phyloP scores from a whole-genome alignment of 441 rosid species.

The Pelargonium myrrhifolium region DNA sequence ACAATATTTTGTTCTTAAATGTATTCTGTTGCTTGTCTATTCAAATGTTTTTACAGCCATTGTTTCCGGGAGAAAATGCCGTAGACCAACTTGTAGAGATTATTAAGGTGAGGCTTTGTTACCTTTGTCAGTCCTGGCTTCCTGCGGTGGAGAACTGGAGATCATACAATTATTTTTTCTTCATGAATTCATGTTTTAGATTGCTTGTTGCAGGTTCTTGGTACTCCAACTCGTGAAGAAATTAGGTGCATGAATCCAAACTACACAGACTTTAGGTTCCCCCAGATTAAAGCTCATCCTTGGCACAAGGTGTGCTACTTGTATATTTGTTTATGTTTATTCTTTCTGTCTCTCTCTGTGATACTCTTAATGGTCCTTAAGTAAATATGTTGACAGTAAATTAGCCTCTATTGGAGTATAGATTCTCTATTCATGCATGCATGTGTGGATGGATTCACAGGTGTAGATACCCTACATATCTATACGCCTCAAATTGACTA shows the following conservation, averaged over 20 bases:
- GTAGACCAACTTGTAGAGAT: slow-evolving; percentile 98
- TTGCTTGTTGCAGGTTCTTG: slow-evolving; percentile 62
- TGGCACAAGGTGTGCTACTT: slow-evolving; percentile 78
- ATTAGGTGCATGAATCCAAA: slow-evolving; percentile 97
- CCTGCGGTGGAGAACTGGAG: too few relatives aligned
- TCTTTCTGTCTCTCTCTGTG: not conserved
- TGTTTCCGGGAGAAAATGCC: slow-evolving; percentile 96
- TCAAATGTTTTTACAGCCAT: slow-evolving; percentile 43
- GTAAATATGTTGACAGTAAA: not conserved
- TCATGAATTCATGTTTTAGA: slow-evolving; percentile 8
- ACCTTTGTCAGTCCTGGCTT: not conserved
- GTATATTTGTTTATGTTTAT: not conserved
- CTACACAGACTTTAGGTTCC: slow-evolving; percentile 86
- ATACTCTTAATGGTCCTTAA: too few relatives aligned
- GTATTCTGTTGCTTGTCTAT: not conserved
- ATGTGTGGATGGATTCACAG: too few relatives aligned
- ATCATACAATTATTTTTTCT: not conserved
- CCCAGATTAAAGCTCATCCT: slow-evolving; percentile 95
- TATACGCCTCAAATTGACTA: too few relatives aligned
- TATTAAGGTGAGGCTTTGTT: slow-evolving; percentile 42
- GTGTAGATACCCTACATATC: too few relatives aligned
- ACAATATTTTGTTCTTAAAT: not conserved
- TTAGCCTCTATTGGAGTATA: too few relatives aligned
- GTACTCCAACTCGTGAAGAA: slow-evolving; percentile 97
- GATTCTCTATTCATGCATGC: too few relatives aligned